Evolutionary conservation across 1,284 basidiomycete genomes (phyloP), one percentile per base, ranked within the genome.

Genomic region (Veloboletus limbatus): DNA sequence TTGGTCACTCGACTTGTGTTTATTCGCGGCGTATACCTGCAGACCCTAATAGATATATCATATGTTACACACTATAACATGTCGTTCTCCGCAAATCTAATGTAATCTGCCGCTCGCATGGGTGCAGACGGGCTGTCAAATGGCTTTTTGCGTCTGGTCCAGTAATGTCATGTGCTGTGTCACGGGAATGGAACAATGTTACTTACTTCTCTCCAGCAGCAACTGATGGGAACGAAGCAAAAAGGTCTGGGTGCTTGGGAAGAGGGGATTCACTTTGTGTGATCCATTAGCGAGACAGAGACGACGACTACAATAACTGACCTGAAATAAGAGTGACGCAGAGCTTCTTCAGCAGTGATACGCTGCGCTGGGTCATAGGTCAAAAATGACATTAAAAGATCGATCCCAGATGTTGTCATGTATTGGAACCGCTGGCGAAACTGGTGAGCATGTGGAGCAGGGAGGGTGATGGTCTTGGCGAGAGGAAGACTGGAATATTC

Each of bases 171-270:
- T 3, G 21, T 10, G 11, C 18, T 24, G 32, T 31, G 31, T 35
- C 17, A 8, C 36, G 24, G 37, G 26, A 42, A 28, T 28, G 5
- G 11, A 3, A 31, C 2, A 36, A n/a, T n/a, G n/a, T 27, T 4
- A 75, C 85, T 48, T 59, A 93, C 92, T 85, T 91, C 70, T 99
- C 97, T 18, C 97, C 97, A 3, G 93, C 93, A n/a, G 97, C 97
- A 17, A 88, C 81, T 32, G 91, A 95, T 14, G 97, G 97, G 68
- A 99, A 99, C 2, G 92, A 96, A 2, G 91, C 84, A 68, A 99
- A 99, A 44, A 96, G 73, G 61, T 97, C 94, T n/a, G 94, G 92
- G 66, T 99, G 96, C 60, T 99, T 98, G 1, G 97, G 96, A 31
- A 89, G 69, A 0, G 97, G 97, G 1, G 90, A 85, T 69, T 99